These are phyloP conservation scores for Phytopythium helicoides DNA, from an alignment of 352 stramenopile genomes.

Conservation along the genomic window DNA sequence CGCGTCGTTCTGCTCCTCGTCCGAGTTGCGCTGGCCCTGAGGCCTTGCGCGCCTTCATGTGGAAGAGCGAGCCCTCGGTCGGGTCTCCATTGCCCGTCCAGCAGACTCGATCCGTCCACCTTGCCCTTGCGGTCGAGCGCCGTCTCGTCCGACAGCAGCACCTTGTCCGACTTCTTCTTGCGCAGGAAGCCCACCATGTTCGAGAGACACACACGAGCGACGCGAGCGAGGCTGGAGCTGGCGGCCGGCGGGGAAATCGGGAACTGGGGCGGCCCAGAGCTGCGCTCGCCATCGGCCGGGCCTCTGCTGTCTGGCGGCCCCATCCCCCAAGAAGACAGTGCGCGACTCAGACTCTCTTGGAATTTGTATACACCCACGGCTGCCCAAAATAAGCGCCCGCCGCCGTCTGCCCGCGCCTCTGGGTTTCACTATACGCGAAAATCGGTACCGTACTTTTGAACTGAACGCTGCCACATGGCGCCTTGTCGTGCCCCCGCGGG, in stretches of 20 bases:
- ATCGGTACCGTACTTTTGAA: too few relatives aligned
- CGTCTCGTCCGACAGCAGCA: constrained; percentile 61
- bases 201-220: too few relatives aligned
- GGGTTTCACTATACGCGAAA: too few relatives aligned
- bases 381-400: constrained; percentile 1
- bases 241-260: constrained; percentile 1
- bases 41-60: constrained; percentile 37
- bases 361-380: constrained; percentile 1
- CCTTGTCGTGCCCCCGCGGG: too few relatives aligned
- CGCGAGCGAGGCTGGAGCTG: too few relatives aligned
- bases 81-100: constrained; percentile 82
- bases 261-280: not conserved
- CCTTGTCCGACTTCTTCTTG: constrained; percentile 85
- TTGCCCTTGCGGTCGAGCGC: constrained; percentile 83
- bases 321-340: constrained; percentile 8
- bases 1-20: constrained; percentile 56
- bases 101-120: constrained; percentile 77
- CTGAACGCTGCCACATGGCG: too few relatives aligned
- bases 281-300: not conserved
- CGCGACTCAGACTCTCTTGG: not conserved
- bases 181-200: constrained; percentile 82
- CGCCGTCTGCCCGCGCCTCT: too few relatives aligned
- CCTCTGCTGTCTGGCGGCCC: not conserved
- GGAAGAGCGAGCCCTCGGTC: constrained; percentile 67
- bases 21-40: constrained; percentile 44